Base-by-base conservation (phyloP, 768 basidiomycete species). In the Cubamyces lactineus region DNA sequence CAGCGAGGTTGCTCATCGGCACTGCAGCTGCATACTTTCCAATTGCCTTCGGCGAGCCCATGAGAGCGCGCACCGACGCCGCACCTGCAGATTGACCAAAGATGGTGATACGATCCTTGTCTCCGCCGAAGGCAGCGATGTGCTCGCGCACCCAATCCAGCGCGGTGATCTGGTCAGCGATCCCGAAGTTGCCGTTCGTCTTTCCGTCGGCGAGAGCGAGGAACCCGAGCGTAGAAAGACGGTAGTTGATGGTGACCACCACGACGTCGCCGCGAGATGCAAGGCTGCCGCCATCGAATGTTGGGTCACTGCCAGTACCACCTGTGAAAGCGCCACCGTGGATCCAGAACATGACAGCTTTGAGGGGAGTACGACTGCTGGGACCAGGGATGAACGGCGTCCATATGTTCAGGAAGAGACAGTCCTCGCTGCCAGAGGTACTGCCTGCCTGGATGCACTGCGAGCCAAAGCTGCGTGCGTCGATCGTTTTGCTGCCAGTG, bases 61-160 rank as follows among this genome's bases (percentile, higher is more conserved):
- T 57, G 28, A 74, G 55, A n/a, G 70, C 71, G 56, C 71, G 67
- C 7, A 82, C 79, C 6, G 79, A 76, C 40, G 74, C 77, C 11
- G 79, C 83, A 28, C 84, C 84, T 13, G 83, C 84, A 6, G 80
- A 82, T 68, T 87, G 79, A 1, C 85, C 85, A 61, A 79, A 78
- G 23, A 86, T 80, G 3, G 82, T 84, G 49, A 87, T 78, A 1
- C 76, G 76, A 9, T 70, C 69, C 1, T 81, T 80, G 71, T 86
- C 85, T 0, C 86, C 85, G 40, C 84, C 84, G 63, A 87, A 87
- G n/a, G 78, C 75, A 0, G 72, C 69, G 61, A 86, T 85, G 70
- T 86, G 77, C 39, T 77, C 69, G 26, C 81, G 78, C 0, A 86
- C 80, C 80, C 81, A 78, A 45, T 77, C 68, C 39, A 83, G 69